phyloP scores from a whole-genome alignment of 192 early-diverging fungal species.

The Allomyces macrogynus region DNA sequence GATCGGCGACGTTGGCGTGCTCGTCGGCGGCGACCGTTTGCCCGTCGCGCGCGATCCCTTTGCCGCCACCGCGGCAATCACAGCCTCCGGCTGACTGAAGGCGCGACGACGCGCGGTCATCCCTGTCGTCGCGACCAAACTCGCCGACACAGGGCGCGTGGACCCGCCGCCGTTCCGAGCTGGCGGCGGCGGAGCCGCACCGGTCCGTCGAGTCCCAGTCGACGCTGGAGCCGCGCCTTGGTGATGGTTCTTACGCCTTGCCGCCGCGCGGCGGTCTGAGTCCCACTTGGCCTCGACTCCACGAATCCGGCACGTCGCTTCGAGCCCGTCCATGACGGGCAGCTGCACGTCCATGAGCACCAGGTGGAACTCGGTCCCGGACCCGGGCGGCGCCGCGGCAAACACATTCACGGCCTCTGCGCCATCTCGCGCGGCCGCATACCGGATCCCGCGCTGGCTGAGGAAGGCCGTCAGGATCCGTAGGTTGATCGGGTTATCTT shows the following conservation, averaged over 20 bases:
- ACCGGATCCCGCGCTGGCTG: conserved; percentile 45
- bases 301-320: conserved; percentile 41
- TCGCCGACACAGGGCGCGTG: not conserved
- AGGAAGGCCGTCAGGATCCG: conserved; percentile 44
- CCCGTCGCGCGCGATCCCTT: too few species aligned
- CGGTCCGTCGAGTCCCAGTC: too few species aligned
- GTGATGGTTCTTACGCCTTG: not conserved
- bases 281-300: conserved; percentile 12
- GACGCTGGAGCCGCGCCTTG: not conserved
- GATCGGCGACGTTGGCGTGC: too few species aligned
- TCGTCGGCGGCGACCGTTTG: too few species aligned
- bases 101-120: not conserved
- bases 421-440: conserved; percentile 58
- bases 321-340: conserved; percentile 49
- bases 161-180: not conserved
- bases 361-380: conserved; percentile 35
- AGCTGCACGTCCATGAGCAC: conserved; percentile 56
- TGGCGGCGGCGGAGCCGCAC: not conserved
- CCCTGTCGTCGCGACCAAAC: not conserved
- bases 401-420: conserved; percentile 59
- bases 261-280: too few species aligned
- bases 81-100: too few species aligned
- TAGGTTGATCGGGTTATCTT: conserved; percentile 49
- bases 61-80: too few species aligned
- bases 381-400: conserved; percentile 15